Base-by-base conservation (phyloP, 768 basidiomycete species). In the Mycena epipterygia region DNA sequence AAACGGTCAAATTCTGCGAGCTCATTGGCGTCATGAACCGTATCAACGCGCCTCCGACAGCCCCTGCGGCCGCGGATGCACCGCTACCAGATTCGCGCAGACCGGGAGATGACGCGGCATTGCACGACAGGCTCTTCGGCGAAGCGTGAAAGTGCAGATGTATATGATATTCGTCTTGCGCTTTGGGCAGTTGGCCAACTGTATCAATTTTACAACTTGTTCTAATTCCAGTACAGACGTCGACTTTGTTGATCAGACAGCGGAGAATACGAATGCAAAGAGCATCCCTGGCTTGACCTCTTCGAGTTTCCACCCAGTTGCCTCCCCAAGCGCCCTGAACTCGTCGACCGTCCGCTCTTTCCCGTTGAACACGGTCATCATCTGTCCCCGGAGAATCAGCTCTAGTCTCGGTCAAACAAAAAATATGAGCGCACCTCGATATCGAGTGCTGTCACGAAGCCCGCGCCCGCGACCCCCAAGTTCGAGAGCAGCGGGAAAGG, bases 1-100 rank as follows among this genome's bases (percentile, higher is more conserved):
- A 99, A 77, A 99, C 96, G 1, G 89, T 89, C 56, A 91, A 95
- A 3, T 93, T 98, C 74, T 95, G 94, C 76, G 79, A 81, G 30
- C 89, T 98, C 87, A 78, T 99, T 37, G 88, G 88, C 19, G 87
- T 99, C 41, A 85, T 89, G 69, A 95, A 98, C 80, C 92, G 89
- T 70, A 83, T 87, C 21, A 73, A 73, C 25, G 27, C 72, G 33
- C 68, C 68, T 3, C 72, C 70, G 27, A 39, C 52, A 2, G 55
- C 51, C 2, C 33, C 58, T 5, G 56, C 58, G 29, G 21, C 23
- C n/a, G 35, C 51, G 12, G 21, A 35, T 8, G 30, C 44, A 23
- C 23, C 55, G 14, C 5, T 17, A 14, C 23, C 4, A 3, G 27
- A 48, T 19, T n/a, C 39, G 8, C 39, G 5, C 8, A 9, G 14